Percentiles rank a stretch among this genome's conserved stretches.
These are phyloP conservation scores for Candida piceae DNA, from an alignment of 805 yeast genomes.

Conservation along the genomic window DNA sequence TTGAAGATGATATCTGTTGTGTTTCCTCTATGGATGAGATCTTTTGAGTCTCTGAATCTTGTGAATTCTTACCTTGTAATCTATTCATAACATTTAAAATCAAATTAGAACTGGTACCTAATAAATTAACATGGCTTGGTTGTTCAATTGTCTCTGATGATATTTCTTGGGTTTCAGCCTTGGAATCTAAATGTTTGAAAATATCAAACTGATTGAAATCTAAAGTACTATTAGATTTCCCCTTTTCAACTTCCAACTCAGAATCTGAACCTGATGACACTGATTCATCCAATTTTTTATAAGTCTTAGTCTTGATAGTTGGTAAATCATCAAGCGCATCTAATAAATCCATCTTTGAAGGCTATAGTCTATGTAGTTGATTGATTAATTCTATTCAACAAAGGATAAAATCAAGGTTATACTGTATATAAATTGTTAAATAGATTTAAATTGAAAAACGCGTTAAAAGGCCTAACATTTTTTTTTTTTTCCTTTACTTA, in stretches of 20 bases:
- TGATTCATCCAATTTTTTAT: slow-evolving; percentile 1
- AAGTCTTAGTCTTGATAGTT: slow-evolving; percentile 4
- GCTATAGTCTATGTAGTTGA: no score
- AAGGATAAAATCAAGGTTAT: no score
- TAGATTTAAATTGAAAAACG: no score
- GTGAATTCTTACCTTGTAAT: slow-evolving; percentile 8
- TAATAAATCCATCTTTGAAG: slow-evolving; percentile 18
- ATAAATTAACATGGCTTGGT: slow-evolving; percentile 5
- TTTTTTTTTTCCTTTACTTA: no score
- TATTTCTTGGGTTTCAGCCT: background rate
- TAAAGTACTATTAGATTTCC: background rate
- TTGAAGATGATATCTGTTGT: background rate
- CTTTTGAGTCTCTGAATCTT: background rate
- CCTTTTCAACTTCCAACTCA: background rate
- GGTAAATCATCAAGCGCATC: slow-evolving; percentile 18
- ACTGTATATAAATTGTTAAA: no score
- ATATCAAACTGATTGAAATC: slow-evolving; percentile 2
- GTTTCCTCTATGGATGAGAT: no score
- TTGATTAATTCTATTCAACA: no score
- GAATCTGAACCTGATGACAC: no score
- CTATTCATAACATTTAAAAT: slow-evolving; percentile 14
- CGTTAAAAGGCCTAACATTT: no score
- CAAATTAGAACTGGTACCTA: slow-evolving; percentile 13
- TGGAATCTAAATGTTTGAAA: background rate
- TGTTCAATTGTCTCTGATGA: no score